Evolutionary conservation across 2,329 filamentous ascomycete species (phyloP).

Genomic region (Aspergillus niger): DNA sequence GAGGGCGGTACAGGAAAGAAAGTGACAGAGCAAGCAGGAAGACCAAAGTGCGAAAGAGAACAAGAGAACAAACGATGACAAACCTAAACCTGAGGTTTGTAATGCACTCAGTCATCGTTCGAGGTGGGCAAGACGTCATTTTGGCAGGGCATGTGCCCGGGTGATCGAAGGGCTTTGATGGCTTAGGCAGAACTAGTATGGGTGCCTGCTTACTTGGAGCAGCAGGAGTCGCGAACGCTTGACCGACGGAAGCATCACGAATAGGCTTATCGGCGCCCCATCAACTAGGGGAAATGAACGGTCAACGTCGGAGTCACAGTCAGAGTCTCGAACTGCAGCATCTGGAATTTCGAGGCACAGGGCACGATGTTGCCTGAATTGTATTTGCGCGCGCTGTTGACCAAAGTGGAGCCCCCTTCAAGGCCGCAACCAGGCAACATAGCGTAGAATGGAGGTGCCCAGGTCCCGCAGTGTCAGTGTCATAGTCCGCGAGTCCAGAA

Average conservation of each 20-base stretch:
- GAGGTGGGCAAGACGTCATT: constrained; percentile 2
- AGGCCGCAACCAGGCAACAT: constrained; percentile 10
- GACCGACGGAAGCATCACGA: constrained; percentile 6
- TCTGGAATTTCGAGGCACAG: constrained; percentile 4
- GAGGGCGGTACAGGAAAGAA: background rate
- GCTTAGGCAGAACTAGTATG: constrained; percentile 12
- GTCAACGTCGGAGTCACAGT: constrained; percentile 6
- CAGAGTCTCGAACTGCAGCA: constrained; percentile 1
- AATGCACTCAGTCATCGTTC: background rate
- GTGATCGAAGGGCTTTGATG: constrained; percentile 5
- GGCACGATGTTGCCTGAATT: constrained; percentile 6
- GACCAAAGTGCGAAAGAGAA: background rate
- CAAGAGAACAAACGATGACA: background rate
- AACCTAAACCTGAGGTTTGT: background rate
- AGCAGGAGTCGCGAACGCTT: constrained; percentile 1
- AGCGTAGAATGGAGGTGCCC: background rate
- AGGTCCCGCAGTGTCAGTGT: background rate
- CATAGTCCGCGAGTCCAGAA: background rate
- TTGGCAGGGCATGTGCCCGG: constrained; percentile 6
- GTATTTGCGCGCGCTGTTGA: background rate
- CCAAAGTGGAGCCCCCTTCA: constrained; percentile 6
- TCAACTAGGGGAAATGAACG: constrained; percentile 2
- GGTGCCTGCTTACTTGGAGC: constrained; percentile 8
- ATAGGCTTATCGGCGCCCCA: background rate
- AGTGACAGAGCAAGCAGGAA: background rate